Conservation (phyloP, 2,329 filamentous ascomycete genomes). For the Pestalotiopsis sp. region DNA sequence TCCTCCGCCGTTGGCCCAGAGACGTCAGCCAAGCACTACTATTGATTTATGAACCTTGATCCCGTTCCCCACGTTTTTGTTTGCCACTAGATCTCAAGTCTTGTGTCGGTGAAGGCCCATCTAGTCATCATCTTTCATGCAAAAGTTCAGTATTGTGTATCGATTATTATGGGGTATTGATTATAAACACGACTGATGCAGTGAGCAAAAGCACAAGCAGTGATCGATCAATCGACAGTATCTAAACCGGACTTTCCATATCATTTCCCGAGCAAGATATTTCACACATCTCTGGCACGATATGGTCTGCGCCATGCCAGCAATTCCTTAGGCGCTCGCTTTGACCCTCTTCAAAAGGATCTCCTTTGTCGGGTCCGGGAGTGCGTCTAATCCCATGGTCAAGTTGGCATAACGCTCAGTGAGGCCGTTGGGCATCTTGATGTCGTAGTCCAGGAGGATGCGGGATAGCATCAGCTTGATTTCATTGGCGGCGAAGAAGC, state of each 20-base stretch:
- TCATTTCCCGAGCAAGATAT: background rate
- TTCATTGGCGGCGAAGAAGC: conserved; percentile 46
- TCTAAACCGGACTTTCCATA: background rate
- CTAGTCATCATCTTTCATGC: background rate
- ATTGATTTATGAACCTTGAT: background rate
- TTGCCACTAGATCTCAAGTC: background rate
- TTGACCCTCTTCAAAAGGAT: conserved; percentile 12
- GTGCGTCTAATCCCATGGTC: conserved; percentile 4
- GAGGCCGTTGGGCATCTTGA: conserved; percentile 28
- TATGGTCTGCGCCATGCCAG: background rate
- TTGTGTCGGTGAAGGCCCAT: background rate
- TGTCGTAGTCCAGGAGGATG: conserved; percentile 41
- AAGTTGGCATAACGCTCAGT: conserved; percentile 11
- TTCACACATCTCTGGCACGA: background rate
- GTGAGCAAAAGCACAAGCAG: background rate
- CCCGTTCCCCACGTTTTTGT: background rate
- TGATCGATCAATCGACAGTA: background rate
- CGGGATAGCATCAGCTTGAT: conserved; percentile 45
- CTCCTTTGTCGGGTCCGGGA: conserved; percentile 9
- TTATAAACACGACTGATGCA: background rate
- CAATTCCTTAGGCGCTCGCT: background rate
- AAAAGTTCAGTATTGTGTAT: background rate
- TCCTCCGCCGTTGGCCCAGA: background rate
- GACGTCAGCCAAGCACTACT: background rate
- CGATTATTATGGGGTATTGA: background rate